Evolutionary conservation across 2,329 filamentous ascomycete genomes (phyloP), one percentile per base, ranked within the genome.

Genomic region (Huntiella decipiens): DNA sequence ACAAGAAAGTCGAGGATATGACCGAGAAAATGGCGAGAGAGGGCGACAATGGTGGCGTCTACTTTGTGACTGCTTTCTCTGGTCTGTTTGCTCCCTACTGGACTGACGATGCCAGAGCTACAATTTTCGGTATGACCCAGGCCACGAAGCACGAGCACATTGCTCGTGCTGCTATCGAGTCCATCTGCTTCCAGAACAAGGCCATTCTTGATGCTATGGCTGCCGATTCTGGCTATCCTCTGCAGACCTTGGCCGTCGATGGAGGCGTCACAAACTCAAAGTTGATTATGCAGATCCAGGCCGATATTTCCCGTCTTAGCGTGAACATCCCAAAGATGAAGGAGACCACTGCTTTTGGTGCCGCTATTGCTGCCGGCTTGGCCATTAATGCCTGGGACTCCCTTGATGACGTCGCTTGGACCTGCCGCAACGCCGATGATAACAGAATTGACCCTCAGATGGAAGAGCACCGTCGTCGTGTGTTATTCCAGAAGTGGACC

Each of bases 181-280:
- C 86, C 4, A 87, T 83, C 34, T 93, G 86, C 65, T 92, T 83
- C 67, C 86, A 94, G 62, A 93, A 84, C 17, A 86, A 86, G 55
- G 86, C 86, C 16, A 93, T 94, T 55, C 72, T 94, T 17, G 79
- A 91, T 57, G 84, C 86, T 51, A 94, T 94, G 86, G 83, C 82
- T 57, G 76, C 79, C 54, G 86, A 93, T 62, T 86, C 79, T 45
- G 77, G 78, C 33, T 78, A 87, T 57, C 74, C 74, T 52, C 71
- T 94, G 31, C 70, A 74, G 48, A 74, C 79, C 52, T 68, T 94
- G 38, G 79, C 82, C 32, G 86, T 93, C 38, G 86, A 94, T 57
- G 86, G 86, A 48, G 86, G 86, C 49, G 83, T 94, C 70, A 86
- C 80, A 55, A 88, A 84, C 62, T 88, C 82, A 8, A 80, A 87